A percentile compares a stretch with the other conserved stretches of the same genome.
phyloP scores from a whole-genome alignment of 805 yeast genomes.

The Ogataea paraovalis region DNA sequence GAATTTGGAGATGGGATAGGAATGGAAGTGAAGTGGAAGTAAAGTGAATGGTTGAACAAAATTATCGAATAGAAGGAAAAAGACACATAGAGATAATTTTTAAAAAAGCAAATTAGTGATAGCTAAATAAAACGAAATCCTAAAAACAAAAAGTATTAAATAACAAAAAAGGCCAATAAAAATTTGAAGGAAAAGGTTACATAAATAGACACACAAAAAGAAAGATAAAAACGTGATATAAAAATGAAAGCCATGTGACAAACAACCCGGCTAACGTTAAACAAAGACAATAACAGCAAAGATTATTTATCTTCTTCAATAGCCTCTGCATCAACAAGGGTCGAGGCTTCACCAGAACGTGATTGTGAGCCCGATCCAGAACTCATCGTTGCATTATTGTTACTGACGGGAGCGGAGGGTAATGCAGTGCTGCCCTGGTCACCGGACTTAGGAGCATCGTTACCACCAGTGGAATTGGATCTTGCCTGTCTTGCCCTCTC shows the following conservation, averaged over 20 bases:
- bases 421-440: neutral
- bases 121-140: neutral
- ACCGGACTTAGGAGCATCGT: neutral
- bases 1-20: neutral
- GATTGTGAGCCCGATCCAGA: neutral
- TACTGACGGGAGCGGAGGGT: neutral
- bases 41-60: too few species aligned
- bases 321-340: neutral
- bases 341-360: neutral
- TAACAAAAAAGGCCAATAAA: neutral
- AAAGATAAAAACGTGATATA: neutral
- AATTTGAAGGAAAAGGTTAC: neutral
- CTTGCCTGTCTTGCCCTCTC: constrained; percentile 43
- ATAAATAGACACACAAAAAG: neutral
- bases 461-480: constrained; percentile 12
- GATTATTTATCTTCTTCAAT: neutral
- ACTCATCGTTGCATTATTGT: neutral
- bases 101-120: neutral
- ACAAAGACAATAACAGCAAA: neutral
- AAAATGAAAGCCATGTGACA: neutral
- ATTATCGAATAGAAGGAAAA: neutral
- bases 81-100: neutral
- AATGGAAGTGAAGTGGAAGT: too few species aligned
- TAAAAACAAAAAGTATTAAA: neutral
- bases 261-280: neutral